Evolutionary conservation across 1,284 basidiomycete species (phyloP).

Genomic region (Fistulinella cinereoalba): DNA sequence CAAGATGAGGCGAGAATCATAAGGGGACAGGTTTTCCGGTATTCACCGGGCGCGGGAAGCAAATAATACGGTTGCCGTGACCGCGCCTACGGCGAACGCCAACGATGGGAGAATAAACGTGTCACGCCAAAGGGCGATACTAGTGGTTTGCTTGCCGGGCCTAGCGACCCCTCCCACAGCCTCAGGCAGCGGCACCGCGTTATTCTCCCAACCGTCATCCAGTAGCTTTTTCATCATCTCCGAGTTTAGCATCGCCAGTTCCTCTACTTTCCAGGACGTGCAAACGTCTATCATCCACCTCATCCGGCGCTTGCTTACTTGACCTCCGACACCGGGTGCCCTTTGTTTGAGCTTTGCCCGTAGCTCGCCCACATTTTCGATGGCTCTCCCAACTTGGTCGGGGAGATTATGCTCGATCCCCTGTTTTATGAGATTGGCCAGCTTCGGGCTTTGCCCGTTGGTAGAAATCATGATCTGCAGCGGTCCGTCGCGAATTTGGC

Average conservation of each 20-base stretch:
- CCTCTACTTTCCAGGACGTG: conserved; percentile 79
- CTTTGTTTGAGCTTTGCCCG: conserved; percentile 66
- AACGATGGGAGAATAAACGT: conserved; percentile 18
- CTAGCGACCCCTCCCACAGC: conserved; percentile 37
- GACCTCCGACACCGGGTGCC: conserved; percentile 76
- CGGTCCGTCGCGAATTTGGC: conserved; percentile 87
- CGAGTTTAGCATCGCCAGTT: conserved; percentile 68
- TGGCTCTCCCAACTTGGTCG: conserved; percentile 72
- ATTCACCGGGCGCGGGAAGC: conserved; percentile 21
- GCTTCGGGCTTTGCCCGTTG: conserved; percentile 88
- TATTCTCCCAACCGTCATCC: conserved; percentile 69
- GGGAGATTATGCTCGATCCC: conserved; percentile 72
- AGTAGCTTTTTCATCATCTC: conserved; percentile 56
- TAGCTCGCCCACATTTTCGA: conserved; percentile 76
- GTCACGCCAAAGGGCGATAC: conserved; percentile 5
- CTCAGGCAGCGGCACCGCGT: conserved; percentile 46
- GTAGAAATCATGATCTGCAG: conserved; percentile 97
- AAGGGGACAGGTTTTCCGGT: too few relatives aligned
- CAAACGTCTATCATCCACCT: conserved; percentile 93
- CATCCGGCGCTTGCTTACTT: conserved; percentile 78
- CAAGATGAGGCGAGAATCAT: too few relatives aligned
- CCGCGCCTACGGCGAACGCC: conserved; percentile 22
- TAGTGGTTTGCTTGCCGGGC: background rate
- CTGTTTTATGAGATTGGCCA: conserved; percentile 81
- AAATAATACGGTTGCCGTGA: conserved; percentile 16